phyloP scores from a whole-genome alignment of 495 filamentous ascomycete species.

The Bacidia gigantensis region DNA sequence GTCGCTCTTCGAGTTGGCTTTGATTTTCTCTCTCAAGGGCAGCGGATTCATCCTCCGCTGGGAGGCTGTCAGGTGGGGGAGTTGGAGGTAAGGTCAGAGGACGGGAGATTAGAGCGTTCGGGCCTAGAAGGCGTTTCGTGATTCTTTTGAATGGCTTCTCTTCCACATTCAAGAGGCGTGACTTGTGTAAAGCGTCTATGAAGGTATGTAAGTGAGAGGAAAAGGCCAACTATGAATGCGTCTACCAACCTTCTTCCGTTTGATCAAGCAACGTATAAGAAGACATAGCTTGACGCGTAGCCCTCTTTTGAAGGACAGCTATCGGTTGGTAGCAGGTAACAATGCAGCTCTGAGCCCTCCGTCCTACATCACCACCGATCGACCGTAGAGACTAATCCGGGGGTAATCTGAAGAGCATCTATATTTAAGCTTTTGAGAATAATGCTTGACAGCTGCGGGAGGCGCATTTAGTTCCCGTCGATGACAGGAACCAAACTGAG shows the following conservation, averaged over 20 bases:
- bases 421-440: background rate
- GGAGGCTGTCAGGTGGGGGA: constrained; percentile 52
- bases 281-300: constrained; percentile 27
- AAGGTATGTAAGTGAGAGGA: constrained; percentile 4
- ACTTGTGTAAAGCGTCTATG: constrained; percentile 73
- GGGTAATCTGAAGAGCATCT: no score
- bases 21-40: constrained; percentile 31
- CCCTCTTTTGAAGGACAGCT: no score
- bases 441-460: background rate
- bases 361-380: no score
- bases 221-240: background rate
- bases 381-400: no score
- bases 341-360: no score
- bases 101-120: constrained; percentile 43
- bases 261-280: constrained; percentile 36
- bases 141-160: constrained; percentile 87
- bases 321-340: no score
- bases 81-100: constrained; percentile 47
- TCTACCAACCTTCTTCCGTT: constrained; percentile 34
- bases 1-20: constrained; percentile 35
- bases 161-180: constrained; percentile 81
- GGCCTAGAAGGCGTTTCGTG: constrained; percentile 58
- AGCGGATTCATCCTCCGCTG: constrained; percentile 28
- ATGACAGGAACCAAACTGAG: background rate
- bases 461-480: background rate